Evolutionary conservation across 306 rosid genomes (phyloP).

Genomic region (Corylus avellana): DNA sequence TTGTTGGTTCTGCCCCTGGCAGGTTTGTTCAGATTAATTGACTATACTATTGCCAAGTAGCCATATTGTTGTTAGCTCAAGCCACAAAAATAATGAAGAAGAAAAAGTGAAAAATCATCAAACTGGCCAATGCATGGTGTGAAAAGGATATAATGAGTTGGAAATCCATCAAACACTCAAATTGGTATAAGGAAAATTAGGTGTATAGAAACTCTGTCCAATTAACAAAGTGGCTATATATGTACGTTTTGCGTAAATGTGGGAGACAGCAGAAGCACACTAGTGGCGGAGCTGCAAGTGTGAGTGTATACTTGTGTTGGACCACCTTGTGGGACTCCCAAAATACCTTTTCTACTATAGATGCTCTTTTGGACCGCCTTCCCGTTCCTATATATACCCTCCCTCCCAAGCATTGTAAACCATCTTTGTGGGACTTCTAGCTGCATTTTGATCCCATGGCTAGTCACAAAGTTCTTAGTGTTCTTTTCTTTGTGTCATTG

Average conservation of each 20-base stretch:
- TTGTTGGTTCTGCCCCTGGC: too few relatives aligned
- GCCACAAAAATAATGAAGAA: neutral
- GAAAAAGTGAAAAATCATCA: neutral
- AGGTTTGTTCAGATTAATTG: too few relatives aligned
- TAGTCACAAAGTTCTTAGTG: conserved; percentile 22
- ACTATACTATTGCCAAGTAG: too few relatives aligned
- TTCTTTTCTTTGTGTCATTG: conserved; percentile 46
- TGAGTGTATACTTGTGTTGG: conserved; percentile 25
- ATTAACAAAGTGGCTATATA: too few relatives aligned
- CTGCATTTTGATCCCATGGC: conserved; percentile 43
- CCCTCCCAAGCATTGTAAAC: conserved; percentile 19
- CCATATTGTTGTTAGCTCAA: neutral
- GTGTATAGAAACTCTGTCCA: neutral
- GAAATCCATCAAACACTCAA: neutral
- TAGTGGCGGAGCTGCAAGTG: conserved; percentile 21
- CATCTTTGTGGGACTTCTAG: conserved; percentile 25
- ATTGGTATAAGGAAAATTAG: neutral
- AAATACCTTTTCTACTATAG: conserved; percentile 17
- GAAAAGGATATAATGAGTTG: neutral
- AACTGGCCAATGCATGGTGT: neutral
- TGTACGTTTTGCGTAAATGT: conserved; percentile 1
- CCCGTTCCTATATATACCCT: conserved; percentile 52
- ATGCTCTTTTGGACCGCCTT: conserved; percentile 29
- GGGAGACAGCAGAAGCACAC: conserved; percentile 63
- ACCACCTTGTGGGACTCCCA: conserved; percentile 40